These are phyloP conservation scores for Kernera saxatilis DNA, from an alignment of 345 rosid species.

Conservation along the genomic window DNA sequence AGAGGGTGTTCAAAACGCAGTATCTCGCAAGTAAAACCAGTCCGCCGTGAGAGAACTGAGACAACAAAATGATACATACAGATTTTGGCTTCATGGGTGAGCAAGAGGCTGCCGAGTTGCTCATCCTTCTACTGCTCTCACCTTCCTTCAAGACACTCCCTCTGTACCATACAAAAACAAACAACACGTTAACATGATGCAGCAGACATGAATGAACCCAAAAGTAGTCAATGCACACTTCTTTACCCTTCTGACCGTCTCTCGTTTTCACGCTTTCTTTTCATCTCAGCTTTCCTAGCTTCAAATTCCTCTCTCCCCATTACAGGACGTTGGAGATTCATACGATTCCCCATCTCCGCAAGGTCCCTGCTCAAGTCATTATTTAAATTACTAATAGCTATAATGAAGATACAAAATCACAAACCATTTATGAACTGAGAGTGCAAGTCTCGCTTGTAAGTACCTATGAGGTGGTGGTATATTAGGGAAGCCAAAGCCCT, in stretches of 20 bases:
- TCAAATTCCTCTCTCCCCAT: conserved; percentile 97
- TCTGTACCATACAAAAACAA: conserved; percentile 12
- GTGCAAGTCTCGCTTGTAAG: background rate
- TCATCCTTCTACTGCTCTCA: conserved; percentile 57
- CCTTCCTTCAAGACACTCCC: conserved; percentile 53
- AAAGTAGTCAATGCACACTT: background rate
- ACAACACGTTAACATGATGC: background rate
- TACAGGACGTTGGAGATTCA: conserved; percentile 56
- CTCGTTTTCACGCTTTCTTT: conserved; percentile 83
- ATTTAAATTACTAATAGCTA: background rate
- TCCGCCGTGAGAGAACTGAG: background rate
- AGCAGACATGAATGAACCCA: background rate
- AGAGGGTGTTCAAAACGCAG: background rate
- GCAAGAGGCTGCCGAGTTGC: conserved; percentile 48
- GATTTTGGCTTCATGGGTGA: conserved; percentile 43
- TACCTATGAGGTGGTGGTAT: conserved; percentile 34
- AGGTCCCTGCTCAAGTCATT: conserved; percentile 56
- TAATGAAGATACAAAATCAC: background rate
- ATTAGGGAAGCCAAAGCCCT: conserved; percentile 28
- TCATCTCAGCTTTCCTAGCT: conserved; percentile 85
- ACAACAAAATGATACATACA: conserved; percentile 33
- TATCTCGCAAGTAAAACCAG: conserved; percentile 23
- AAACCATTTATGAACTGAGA: background rate
- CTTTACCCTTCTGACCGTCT: conserved; percentile 66
- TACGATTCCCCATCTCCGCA: conserved; percentile 62